phyloP scores from a whole-genome alignment of 192 early-diverging fungal species.

The Chytriomyces confervae region DNA sequence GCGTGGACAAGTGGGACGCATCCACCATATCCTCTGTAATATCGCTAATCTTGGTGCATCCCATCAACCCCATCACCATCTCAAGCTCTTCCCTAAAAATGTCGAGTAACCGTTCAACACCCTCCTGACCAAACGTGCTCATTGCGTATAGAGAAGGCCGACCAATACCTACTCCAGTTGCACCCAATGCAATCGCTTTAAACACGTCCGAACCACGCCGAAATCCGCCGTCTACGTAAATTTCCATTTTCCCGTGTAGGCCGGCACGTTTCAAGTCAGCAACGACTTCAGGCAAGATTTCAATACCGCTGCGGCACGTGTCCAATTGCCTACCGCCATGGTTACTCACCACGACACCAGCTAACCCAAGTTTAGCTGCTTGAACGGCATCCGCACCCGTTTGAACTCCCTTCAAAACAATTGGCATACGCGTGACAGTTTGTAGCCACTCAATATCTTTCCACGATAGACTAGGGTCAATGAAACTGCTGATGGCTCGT shows the following conservation, averaged over 20 bases:
- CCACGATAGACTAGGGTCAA: constrained; percentile 88
- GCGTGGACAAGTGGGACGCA: constrained; percentile 31
- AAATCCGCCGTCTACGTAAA: constrained; percentile 95
- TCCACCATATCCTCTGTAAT: constrained; percentile 61
- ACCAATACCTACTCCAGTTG: constrained; percentile 88
- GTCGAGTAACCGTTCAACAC: constrained; percentile 77
- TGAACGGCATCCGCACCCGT: constrained; percentile 87
- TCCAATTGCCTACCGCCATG: constrained; percentile 99
- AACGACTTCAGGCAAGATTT: constrained; percentile 88
- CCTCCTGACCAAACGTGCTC: constrained; percentile 81
- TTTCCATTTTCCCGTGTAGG: constrained; percentile 57
- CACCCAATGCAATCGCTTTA: constrained; percentile 95
- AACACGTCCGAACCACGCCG: constrained; percentile 91
- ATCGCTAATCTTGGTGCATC: constrained; percentile 59
- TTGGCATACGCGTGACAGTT: constrained; percentile 82
- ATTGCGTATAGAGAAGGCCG: constrained; percentile 73
- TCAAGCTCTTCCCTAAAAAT: constrained; percentile 87
- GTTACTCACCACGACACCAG: constrained; percentile 91
- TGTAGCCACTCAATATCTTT: constrained; percentile 86
- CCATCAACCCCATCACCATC: constrained; percentile 59
- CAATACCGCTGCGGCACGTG: constrained; percentile 76
- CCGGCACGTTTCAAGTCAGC: constrained; percentile 61
- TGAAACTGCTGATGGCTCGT: constrained; percentile 74
- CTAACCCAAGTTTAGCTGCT: constrained; percentile 78
- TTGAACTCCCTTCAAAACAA: constrained; percentile 93